Percentiles rank a stretch among this genome's conserved stretches.
These are phyloP conservation scores for Marsdenia floribunda DNA, from an alignment of 257 asterid genomes.

Conservation along the genomic window DNA sequence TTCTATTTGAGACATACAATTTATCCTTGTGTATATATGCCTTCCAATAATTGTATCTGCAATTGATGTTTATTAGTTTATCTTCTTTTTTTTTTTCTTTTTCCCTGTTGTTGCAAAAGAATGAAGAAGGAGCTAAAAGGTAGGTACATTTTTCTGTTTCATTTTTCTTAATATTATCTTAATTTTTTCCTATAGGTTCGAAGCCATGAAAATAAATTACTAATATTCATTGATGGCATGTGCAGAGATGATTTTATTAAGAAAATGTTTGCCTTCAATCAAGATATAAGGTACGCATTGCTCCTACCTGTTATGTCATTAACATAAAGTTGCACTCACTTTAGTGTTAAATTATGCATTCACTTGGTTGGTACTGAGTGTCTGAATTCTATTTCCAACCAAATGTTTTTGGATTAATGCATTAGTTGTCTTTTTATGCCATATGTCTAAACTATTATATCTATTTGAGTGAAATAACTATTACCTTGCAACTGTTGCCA, in stretches of 20 bases:
- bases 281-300: conserved; percentile 48
- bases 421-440: not conserved
- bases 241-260: conserved; percentile 65
- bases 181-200: not conserved
- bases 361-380: not conserved
- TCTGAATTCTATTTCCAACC: not conserved
- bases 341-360: not conserved
- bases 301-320: not conserved
- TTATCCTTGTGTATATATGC: not conserved
- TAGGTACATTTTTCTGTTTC: conserved; percentile 32
- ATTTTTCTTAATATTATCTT: not conserved
- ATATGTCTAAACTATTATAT: not conserved
- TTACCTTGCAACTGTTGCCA: not conserved
- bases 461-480: not conserved
- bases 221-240: conserved; percentile 15
- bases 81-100: not conserved
- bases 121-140: conserved; percentile 51
- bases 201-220: not conserved
- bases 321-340: not conserved
- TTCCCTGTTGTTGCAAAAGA: conserved; percentile 31
- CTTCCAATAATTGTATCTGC: not conserved
- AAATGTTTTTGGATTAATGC: not conserved
- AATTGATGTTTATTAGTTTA: not conserved
- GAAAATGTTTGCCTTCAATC: conserved; percentile 64
- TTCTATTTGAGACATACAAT: not conserved